Conservation (phyloP, 345 rosid species). For the Punica granatum region DNA sequence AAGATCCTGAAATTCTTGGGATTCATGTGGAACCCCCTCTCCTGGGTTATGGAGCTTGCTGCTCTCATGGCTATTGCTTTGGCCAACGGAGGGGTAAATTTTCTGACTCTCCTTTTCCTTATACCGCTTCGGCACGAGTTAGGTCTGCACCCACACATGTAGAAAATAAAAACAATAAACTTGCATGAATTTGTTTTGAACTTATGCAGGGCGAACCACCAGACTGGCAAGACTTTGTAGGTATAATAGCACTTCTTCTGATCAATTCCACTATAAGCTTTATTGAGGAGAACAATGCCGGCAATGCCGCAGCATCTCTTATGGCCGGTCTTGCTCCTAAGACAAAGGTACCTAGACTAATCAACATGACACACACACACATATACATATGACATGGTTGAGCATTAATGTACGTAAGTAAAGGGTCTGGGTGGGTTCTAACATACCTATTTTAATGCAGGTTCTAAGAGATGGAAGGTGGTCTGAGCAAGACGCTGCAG, state of each 20-base stretch:
- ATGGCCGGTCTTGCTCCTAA: conserved; percentile 73
- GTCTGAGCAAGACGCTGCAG: conserved; percentile 72
- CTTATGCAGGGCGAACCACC: conserved; percentile 66
- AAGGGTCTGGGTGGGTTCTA: neutral
- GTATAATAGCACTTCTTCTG: conserved; percentile 56
- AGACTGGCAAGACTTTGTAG: conserved; percentile 84
- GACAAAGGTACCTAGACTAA: conserved; percentile 38
- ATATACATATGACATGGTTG: neutral
- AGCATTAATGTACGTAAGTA: neutral
- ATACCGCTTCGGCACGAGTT: neutral
- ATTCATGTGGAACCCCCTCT: conserved; percentile 92
- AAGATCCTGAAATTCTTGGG: conserved; percentile 70
- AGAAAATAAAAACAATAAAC: neutral
- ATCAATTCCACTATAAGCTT: conserved; percentile 80
- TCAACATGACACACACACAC: neutral
- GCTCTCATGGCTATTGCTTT: conserved; percentile 81
- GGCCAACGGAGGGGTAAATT: conserved; percentile 71
- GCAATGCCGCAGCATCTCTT: conserved; percentile 80
- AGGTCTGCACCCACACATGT: neutral
- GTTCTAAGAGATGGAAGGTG: conserved; percentile 69
- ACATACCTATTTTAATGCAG: conserved; percentile 16
- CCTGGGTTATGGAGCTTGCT: conserved; percentile 91
- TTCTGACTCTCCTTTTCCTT: neutral
- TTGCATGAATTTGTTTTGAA: neutral
- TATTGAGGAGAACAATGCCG: conserved; percentile 83